A percentile compares a stretch with the other conserved stretches of the same genome.
Evolutionary conservation across 1,139 yeast genomes (phyloP).

Genomic region (Nematodospora anomalae): DNA sequence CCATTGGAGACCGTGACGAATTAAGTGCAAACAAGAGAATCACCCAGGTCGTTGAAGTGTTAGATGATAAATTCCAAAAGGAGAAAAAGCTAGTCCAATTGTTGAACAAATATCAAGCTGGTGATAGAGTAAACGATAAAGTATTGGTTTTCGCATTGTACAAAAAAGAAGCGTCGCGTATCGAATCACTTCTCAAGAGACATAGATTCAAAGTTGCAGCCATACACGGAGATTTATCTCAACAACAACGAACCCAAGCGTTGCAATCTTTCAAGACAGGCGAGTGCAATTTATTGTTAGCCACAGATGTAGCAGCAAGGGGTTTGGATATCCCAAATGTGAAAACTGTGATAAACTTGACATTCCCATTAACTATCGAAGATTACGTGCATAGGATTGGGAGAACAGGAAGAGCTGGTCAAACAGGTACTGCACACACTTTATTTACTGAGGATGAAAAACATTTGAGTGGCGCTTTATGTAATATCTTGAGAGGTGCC

Average conservation of each 20-base stretch:
- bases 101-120: conserved; percentile 72
- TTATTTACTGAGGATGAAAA: conserved; percentile 96
- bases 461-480: conserved; percentile 92
- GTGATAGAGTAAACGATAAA: conserved; percentile 67
- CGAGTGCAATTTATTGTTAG: conserved; percentile 70
- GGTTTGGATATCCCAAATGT: conserved; percentile 98
- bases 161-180: conserved; percentile 93
- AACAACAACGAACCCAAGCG: conserved; percentile 88
- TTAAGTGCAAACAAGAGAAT: conserved; percentile 91
- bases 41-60: conserved; percentile 89
- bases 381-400: conserved; percentile 98
- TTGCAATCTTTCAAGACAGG: conserved; percentile 84
- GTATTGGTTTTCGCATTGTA: conserved; percentile 89
- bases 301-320: conserved; percentile 99
- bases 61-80: conserved; percentile 80
- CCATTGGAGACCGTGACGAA: conserved; percentile 94
- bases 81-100: conserved; percentile 74
- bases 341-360: conserved; percentile 90
- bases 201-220: conserved; percentile 86
- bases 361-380: conserved; percentile 96
- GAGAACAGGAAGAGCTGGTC: conserved; percentile 98
- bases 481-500: conserved; percentile 90
- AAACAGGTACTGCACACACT: conserved; percentile 91
- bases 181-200: conserved; percentile 71
- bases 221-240: conserved; percentile 93